A percentile compares a stretch with the other conserved stretches of the same genome.
Conservation (phyloP, 1,284 basidiomycete species). For the Anthracocystis setariae region DNA sequence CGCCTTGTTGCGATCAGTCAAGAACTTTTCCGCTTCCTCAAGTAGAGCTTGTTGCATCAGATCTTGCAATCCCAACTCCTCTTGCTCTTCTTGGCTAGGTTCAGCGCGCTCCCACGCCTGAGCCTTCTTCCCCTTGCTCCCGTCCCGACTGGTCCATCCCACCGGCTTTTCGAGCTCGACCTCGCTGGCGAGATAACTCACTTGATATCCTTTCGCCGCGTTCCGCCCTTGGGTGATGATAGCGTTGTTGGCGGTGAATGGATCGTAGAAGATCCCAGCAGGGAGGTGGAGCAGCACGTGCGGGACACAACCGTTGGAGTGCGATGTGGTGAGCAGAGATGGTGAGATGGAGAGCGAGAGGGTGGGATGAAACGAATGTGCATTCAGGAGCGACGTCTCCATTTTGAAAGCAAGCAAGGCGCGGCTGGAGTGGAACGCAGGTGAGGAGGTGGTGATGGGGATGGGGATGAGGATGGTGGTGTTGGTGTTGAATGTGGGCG, state of each 20-base stretch:
- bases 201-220: not conserved
- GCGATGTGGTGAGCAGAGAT: not conserved
- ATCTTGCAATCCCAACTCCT: slow-evolving; percentile 8
- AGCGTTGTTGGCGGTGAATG: slow-evolving; percentile 15
- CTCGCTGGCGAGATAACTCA: not conserved
- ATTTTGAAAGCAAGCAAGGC: not conserved
- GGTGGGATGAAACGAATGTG: slow-evolving; percentile 17
- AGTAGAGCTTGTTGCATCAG: not conserved
- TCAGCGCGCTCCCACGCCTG: slow-evolving; percentile 10
- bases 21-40: slow-evolving; percentile 2
- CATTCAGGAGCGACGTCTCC: not conserved
- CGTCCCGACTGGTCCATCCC: slow-evolving; percentile 6
- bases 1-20: not conserved
- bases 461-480: no score
- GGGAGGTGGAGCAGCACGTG: slow-evolving; percentile 29
- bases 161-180: slow-evolving; percentile 29
- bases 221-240: slow-evolving; percentile 8
- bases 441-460: no score
- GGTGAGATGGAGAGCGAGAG: slow-evolving; percentile 5
- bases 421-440: no score
- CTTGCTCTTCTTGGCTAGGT: not conserved
- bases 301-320: slow-evolving; percentile 3
- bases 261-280: slow-evolving; percentile 33
- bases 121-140: not conserved
- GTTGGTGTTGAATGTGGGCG: no score